Percentiles rank a stretch among this genome's conserved stretches.
Conservation (phyloP, 2,329 filamentous ascomycete species). For the Beauveria rudraprayagi region DNA sequence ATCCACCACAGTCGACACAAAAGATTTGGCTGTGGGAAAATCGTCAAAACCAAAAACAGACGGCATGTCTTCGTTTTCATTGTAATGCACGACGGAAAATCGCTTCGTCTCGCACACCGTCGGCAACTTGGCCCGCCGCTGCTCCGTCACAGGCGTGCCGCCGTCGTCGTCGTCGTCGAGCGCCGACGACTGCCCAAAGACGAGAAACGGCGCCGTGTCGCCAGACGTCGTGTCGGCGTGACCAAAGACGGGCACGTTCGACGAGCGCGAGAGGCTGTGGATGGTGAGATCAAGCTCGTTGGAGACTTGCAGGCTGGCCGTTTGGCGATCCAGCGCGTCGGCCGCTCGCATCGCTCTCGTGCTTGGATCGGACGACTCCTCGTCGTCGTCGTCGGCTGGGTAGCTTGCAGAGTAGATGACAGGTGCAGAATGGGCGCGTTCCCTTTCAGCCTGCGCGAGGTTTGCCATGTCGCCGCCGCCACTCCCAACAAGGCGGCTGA, state of each 20-base stretch:
- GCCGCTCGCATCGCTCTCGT: conserved; percentile 50
- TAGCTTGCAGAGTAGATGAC: neutral
- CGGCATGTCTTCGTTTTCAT: neutral
- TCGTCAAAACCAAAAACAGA: conserved; percentile 8
- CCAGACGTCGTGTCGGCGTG: conserved; percentile 32
- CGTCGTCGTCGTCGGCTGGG: neutral
- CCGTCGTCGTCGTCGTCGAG: neutral
- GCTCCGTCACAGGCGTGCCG: neutral
- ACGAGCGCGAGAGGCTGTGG: conserved; percentile 34
- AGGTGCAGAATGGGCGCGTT: neutral
- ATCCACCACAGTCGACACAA: neutral
- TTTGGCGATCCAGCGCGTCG: conserved; percentile 48
- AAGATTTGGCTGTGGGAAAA: neutral
- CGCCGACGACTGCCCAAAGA: conserved; percentile 31
- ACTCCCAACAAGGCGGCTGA: conserved; percentile 41
- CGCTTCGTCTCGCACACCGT: neutral
- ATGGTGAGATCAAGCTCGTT: conserved; percentile 40
- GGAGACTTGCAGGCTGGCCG: conserved; percentile 43
- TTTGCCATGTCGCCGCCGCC: conserved; percentile 43
- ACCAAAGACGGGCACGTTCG: conserved; percentile 41
- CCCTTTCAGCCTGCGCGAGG: conserved; percentile 16
- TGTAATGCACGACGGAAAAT: conserved; percentile 7
- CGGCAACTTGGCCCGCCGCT: neutral
- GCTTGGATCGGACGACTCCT: conserved; percentile 34
- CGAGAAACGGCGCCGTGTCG: conserved; percentile 38